Percentiles rank a stretch among this genome's conserved stretches.
Evolutionary conservation across 768 basidiomycete genomes (phyloP).

Genomic region (Lepiota venenata): DNA sequence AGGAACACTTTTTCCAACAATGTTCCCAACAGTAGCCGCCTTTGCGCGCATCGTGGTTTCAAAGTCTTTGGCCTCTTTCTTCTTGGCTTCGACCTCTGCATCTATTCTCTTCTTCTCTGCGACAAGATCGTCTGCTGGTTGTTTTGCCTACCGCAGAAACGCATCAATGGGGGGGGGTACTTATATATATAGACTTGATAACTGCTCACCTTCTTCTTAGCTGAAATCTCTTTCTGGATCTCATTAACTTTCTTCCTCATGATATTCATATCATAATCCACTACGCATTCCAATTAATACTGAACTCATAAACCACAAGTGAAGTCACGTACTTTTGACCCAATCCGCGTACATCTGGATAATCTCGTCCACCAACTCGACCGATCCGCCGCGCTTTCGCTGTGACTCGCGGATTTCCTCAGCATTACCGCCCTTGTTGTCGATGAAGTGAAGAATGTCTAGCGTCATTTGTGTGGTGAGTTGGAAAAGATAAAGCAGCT

Average conservation of each 20-base stretch:
- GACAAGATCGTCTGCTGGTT: conserved; percentile 86
- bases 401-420: conserved; percentile 91
- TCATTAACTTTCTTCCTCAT: conserved; percentile 82
- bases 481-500: background rate
- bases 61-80: conserved; percentile 73
- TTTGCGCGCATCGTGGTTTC: conserved; percentile 77
- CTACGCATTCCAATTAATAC: conserved; percentile 37
- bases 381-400: conserved; percentile 82
- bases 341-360: conserved; percentile 90
- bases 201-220: conserved; percentile 80
- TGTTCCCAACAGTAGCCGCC: conserved; percentile 84
- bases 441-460: conserved; percentile 77
- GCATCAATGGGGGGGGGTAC: background rate
- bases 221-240: conserved; percentile 91
- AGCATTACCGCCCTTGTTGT: conserved; percentile 89
- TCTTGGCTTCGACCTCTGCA: conserved; percentile 70
- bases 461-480: conserved; percentile 58
- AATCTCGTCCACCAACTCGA: conserved; percentile 92
- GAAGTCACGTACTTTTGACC: conserved; percentile 77
- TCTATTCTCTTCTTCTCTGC: conserved; percentile 84
- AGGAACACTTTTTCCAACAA: conserved; percentile 85
- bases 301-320: background rate
- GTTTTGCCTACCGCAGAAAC: conserved; percentile 64
- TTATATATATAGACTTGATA: background rate
- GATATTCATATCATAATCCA: conserved; percentile 81